Evolutionary conservation across 1,139 yeast species (phyloP), one percentile per base, ranked within the genome.

Genomic region (Pichia sp.): DNA sequence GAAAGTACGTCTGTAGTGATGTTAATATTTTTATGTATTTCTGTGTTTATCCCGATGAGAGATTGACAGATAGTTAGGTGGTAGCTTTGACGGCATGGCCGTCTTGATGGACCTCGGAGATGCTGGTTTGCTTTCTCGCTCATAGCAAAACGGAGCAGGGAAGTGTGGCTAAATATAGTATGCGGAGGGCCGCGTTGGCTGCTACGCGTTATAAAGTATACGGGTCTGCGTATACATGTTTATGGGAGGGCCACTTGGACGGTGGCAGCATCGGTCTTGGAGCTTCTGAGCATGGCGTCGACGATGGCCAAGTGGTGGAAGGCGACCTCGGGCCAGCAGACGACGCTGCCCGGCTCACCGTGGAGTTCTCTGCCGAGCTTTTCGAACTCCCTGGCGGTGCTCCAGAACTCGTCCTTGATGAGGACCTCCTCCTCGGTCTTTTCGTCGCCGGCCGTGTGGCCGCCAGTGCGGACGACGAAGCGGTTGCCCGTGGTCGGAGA

Each of bases 261-360:
- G 46, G 79, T 71, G 55, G 74, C 71, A 61, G 96, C 96, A 16
- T 60, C 51, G 55, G 76, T 74, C 50, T 77, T 72, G 47, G 76
- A 68, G 43, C 95, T 85, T 60, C 85, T 85, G 50, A 92, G 72
- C 59, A 89, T 87, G 46, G 97, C 97, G 55, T 82, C 95, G 57
- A 92, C 82, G 63, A 89, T 80, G 10, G 97, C 96, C 71, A 91
- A 81, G 70, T 92, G 97, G 71, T 91, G 97, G 83, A 87, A 91
- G n/a, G 95, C 91, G 59, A 76, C 78, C 60, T 80, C 84, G 27
- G 96, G 95, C 17, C 84, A 76, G 42, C 84, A 80, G 46, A 71
- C 73, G 53, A 88, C 71, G 55, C 78, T 62, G 2, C 76, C 68
- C 71, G 86, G 87, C 69, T 89, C 90, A 59, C 84, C 82, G 20